These are phyloP conservation scores for Diaporthe australafricana DNA, from an alignment of 2,329 filamentous ascomycete species.

Conservation along the genomic window DNA sequence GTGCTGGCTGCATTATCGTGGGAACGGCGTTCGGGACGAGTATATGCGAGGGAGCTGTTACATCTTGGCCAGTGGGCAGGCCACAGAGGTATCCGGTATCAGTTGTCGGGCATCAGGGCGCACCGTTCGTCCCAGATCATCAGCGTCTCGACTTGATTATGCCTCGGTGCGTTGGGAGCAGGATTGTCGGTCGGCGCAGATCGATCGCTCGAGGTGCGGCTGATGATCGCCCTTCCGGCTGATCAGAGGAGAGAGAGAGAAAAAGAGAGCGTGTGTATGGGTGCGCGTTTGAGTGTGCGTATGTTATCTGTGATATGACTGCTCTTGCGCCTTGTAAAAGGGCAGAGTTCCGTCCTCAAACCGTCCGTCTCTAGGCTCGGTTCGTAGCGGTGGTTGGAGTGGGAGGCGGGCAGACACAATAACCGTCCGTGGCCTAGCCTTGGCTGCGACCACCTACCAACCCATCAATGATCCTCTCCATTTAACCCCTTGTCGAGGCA, in stretches of 20 bases:
- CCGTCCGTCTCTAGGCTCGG: neutral
- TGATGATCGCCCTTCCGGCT: conserved; percentile 1
- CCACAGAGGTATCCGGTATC: conserved; percentile 16
- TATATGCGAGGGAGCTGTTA: conserved; percentile 48
- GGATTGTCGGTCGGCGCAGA: neutral
- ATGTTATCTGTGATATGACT: too few relatives aligned
- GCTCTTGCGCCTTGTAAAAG: neutral
- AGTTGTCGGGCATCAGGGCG: conserved; percentile 12
- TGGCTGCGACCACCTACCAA: conserved; percentile 19
- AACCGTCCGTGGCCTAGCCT: conserved; percentile 2
- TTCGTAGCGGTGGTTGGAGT: conserved; percentile 21
- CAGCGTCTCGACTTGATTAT: conserved; percentile 19
- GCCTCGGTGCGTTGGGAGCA: conserved; percentile 15
- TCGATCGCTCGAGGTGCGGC: neutral
- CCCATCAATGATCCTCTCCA: conserved; percentile 5
- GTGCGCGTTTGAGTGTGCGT: too few relatives aligned
- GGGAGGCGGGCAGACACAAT: neutral
- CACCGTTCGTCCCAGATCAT: conserved; percentile 21
- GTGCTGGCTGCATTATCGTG: conserved; percentile 60
- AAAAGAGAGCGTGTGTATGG: neutral
- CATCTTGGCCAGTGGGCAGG: conserved; percentile 52
- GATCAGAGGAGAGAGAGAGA: neutral
- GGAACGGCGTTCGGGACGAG: conserved; percentile 35
- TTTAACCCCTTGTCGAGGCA: conserved; percentile 15
- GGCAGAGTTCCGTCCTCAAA: neutral